Conservation (phyloP, 768 basidiomycete species). For the Phallus indusiatus region DNA sequence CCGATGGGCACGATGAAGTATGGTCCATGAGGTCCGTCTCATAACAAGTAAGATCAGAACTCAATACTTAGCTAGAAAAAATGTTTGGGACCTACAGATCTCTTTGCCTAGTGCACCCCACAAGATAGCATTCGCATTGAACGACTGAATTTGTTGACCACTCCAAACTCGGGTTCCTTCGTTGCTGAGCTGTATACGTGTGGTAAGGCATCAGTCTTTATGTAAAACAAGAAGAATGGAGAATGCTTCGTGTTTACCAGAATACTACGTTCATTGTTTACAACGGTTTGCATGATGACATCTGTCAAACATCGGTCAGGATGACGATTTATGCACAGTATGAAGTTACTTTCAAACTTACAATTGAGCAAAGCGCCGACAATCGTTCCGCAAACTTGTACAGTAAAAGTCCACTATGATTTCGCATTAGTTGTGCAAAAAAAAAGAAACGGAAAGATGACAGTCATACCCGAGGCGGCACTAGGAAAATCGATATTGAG, state of each 20-base stretch:
- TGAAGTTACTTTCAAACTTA: not conserved
- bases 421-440: not conserved
- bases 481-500: not conserved
- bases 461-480: slow-evolving; percentile 1
- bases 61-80: not conserved
- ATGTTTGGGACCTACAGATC: not conserved
- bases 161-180: slow-evolving; percentile 6
- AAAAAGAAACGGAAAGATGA: not conserved
- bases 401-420: not conserved
- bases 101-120: slow-evolving; percentile 7
- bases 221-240: not conserved
- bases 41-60: not conserved
- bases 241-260: not conserved
- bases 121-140: slow-evolving; percentile 3
- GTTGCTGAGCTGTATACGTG: not conserved
- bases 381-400: slow-evolving; percentile 4
- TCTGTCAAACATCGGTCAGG: not conserved
- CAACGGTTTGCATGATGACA: slow-evolving; percentile 6
- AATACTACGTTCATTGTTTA: slow-evolving; percentile 5
- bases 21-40: slow-evolving; percentile 34
- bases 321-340: too few relatives aligned
- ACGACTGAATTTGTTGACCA: slow-evolving; percentile 7
- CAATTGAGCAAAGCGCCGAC: slow-evolving; percentile 6
- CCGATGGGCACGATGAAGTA: slow-evolving; percentile 49
- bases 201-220: not conserved